Evolutionary conservation across 441 rosid genomes (phyloP), one percentile per base, ranked within the genome.

Genomic region (Isatis lusitanica): DNA sequence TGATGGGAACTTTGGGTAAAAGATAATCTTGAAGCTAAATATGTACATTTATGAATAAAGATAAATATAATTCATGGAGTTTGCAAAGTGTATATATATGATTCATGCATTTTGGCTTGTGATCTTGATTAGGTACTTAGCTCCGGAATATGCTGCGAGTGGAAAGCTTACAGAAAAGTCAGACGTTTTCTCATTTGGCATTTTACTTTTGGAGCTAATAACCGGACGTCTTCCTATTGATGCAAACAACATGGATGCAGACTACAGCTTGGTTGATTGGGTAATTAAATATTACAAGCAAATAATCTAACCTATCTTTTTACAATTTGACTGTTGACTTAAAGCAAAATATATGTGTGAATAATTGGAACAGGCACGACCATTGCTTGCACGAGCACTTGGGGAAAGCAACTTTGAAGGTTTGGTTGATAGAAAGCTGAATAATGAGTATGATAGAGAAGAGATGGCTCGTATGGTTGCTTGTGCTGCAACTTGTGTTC

Each of bases 1-100:
- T 93, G 30, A 93, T 93, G 98, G 98, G 98, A 63, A 91, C 96
- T 44, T 91, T 93, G 24, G 97, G 98, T 96, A 91, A 83, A 73
- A 74, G 44, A 70, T 36, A 15, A 15, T 70, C 9, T 24, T n/a
- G 18, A 70, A 24, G 51, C 53, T 58, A 47, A 9, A 58, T 46
- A 12, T 7, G 0, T 59, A 15, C 9, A 36, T 15, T 36, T 35
- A 21, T 21, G 24, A 21, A 21, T 21, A n/a, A n/a, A n/a, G n/a
- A n/a, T n/a, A n/a, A n/a, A n/a, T n/a, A n/a, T n/a, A n/a, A n/a
- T n/a, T n/a, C n/a, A n/a, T n/a, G n/a, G n/a, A n/a, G n/a, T n/a
- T n/a, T n/a, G n/a, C n/a, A n/a, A n/a, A n/a, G n/a, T n/a, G n/a
- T n/a, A n/a, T n/a, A n/a, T n/a, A n/a, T n/a, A n/a, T n/a, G n/a